Base-by-base conservation (phyloP, 2,329 filamentous ascomycete genomes). In the Cladosporium sp. region DNA sequence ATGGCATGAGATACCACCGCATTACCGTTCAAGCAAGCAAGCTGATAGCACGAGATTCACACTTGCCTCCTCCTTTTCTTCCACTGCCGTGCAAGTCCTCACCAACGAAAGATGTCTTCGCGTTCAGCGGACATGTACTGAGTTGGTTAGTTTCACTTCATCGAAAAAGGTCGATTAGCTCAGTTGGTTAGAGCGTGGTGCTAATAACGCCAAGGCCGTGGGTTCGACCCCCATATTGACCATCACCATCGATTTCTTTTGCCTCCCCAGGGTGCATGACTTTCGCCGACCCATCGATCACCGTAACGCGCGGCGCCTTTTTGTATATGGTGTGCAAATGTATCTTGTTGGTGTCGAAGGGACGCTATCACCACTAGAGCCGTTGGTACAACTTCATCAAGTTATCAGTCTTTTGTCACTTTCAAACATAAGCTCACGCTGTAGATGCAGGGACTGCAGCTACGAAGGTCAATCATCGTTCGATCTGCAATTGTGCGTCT, bases 151-250 rank as follows among this genome's bases (percentile, higher is more conserved):
- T 18, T 14, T 1, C 1, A 28, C 26, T n/a, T 30, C 57, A 47
- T 47, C 57, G 12, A 63, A 34, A 41, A n/a, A 63, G 62, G 51
- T 58, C 38, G 51, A 47, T 64, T 64, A 64, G 62, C 62, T 64
- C 62, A 64, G 62, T 64, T 64, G 64, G 64, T 65, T 65, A 65
- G 64, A 65, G 64, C 64, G 64, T 65, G 64, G 64, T 65, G 64
- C 64, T 65, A 65, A 65, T 65, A 65, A 65, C 64, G 64, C 64
- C 64, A 65, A 65, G 64, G 64, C 60, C 64, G 41, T 30, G 64
- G 51, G 64, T 65, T 65, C 64, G 64, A 65, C 64, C 64, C 64
- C 51, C 64, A 30, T 65, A 65, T 38, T 51, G 64, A 59, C 54
- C 64, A 65, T 60, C 4, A 18, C 4, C n/a, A 4, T 47, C n/a